phyloP scores from a whole-genome alignment of 805 yeast species.

The Barnettozyma wickerhamii region DNA sequence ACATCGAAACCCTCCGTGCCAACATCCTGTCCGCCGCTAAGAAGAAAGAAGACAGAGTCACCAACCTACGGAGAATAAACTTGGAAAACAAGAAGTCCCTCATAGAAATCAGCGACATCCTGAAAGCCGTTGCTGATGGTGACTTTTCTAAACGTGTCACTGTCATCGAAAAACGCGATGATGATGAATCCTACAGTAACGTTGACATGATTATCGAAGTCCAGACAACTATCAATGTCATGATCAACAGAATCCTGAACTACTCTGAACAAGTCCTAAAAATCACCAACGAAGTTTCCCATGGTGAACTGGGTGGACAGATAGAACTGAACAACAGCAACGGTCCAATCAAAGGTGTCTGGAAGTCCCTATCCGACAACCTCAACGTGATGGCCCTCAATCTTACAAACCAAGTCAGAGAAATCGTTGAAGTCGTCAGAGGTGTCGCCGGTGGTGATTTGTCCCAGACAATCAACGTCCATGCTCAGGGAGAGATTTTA shows the following conservation, averaged over 20 bases:
- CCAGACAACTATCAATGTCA: conserved; percentile 73
- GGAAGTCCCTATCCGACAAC: conserved; percentile 81
- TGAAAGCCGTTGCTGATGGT: conserved; percentile 84
- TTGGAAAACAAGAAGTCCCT: conserved; percentile 1
- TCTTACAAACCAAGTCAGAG: conserved; percentile 82
- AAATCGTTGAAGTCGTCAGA: conserved; percentile 86
- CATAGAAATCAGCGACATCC: conserved; percentile 43
- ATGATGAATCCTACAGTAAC: conserved; percentile 42
- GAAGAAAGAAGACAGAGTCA: conserved; percentile 2
- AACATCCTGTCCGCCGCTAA: not conserved
- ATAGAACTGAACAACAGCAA: conserved; percentile 66
- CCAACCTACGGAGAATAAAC: not conserved
- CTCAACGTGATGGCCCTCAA: conserved; percentile 87
- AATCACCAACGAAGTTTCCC: conserved; percentile 86
- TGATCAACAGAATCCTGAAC: conserved; percentile 82
- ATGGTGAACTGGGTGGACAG: conserved; percentile 87
- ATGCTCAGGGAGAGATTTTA: conserved; percentile 85
- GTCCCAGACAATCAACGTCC: conserved; percentile 77
- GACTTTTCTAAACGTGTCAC: conserved; percentile 74
- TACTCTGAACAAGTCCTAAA: conserved; percentile 56
- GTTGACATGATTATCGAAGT: conserved; percentile 52
- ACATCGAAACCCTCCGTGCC: conserved; percentile 4
- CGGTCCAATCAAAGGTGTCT: conserved; percentile 62
- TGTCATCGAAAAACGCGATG: conserved; percentile 38
- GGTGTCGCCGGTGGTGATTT: conserved; percentile 91